Evolutionary conservation across 352 stramenopile species (phyloP).

Genomic region (Pythium coloratum): DNA sequence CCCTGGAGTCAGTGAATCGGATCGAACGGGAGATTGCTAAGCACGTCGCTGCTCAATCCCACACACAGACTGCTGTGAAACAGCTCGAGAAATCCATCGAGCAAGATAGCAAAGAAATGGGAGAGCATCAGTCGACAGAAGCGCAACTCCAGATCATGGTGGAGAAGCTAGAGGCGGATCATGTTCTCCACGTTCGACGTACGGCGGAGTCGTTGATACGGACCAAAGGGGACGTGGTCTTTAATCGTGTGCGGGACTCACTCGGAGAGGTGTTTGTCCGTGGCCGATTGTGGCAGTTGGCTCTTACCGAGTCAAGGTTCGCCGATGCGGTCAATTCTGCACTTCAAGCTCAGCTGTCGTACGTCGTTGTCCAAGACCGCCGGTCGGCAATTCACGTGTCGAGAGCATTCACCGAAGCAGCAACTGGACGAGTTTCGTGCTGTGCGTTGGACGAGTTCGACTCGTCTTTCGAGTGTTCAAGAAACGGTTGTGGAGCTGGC

Average conservation of each 20-base stretch:
- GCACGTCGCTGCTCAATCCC: background rate
- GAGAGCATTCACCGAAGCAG: slow-evolving; percentile 16
- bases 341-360: slow-evolving; percentile 14
- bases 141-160: background rate
- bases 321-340: slow-evolving; percentile 24
- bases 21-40: background rate
- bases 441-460: slow-evolving; percentile 29
- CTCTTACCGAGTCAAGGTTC: slow-evolving; percentile 4
- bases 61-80: background rate
- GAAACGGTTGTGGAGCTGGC: background rate
- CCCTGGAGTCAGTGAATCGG: background rate
- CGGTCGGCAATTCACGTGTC: slow-evolving; percentile 19
- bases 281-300: slow-evolving; percentile 20
- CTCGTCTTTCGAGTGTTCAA: slow-evolving; percentile 3
- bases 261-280: slow-evolving; percentile 7
- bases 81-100: background rate
- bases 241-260: background rate
- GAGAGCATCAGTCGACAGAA: background rate
- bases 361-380: slow-evolving; percentile 27
- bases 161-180: slow-evolving; percentile 1
- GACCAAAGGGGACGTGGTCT: slow-evolving; percentile 5
- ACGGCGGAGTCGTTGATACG: background rate
- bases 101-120: background rate
- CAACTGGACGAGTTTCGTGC: slow-evolving; percentile 28
- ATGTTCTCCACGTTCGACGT: background rate